These are phyloP conservation scores for Aspergillus ostianus DNA, from an alignment of 495 filamentous ascomycete genomes.

Conservation along the genomic window DNA sequence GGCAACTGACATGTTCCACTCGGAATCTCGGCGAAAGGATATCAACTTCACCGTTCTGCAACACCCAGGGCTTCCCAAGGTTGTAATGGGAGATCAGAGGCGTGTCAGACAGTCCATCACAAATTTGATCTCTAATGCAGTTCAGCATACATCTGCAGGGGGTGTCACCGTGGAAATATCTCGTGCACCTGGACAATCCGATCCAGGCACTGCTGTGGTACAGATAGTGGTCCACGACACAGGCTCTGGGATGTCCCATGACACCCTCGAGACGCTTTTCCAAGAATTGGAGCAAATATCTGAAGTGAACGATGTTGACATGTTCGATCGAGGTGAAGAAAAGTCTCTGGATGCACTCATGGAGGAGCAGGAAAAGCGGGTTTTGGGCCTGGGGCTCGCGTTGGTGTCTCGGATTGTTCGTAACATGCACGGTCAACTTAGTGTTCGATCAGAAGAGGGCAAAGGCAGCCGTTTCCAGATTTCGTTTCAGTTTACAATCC, in stretches of 20 bases:
- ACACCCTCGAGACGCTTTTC: constrained; percentile 75
- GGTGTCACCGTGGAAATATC: constrained; percentile 68
- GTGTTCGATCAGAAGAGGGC: constrained; percentile 82
- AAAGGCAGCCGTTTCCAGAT: constrained; percentile 77
- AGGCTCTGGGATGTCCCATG: constrained; percentile 71
- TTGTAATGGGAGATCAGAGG: constrained; percentile 77
- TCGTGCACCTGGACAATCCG: constrained; percentile 38
- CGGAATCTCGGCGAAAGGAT: constrained; percentile 73
- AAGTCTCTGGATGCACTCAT: constrained; percentile 1
- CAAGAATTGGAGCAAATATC: constrained; percentile 85
- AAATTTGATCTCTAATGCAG: constrained; percentile 83
- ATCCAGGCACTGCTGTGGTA: constrained; percentile 52
- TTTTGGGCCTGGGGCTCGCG: constrained; percentile 81
- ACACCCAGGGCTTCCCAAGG: constrained; percentile 64
- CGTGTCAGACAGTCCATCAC: constrained; percentile 76
- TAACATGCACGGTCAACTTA: constrained; percentile 89
- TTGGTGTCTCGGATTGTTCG: constrained; percentile 79
- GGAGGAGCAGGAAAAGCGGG: constrained; percentile 27
- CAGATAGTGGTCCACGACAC: constrained; percentile 79
- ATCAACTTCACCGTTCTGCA: constrained; percentile 66
- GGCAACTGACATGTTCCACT: constrained; percentile 69
- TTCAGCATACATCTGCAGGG: constrained; percentile 75
- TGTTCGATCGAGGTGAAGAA: constrained; percentile 13
- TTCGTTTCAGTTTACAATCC: constrained; percentile 36
- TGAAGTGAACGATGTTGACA: constrained; percentile 46